phyloP scores from a whole-genome alignment of 1,284 basidiomycete species.

The Peniophora sp. region DNA sequence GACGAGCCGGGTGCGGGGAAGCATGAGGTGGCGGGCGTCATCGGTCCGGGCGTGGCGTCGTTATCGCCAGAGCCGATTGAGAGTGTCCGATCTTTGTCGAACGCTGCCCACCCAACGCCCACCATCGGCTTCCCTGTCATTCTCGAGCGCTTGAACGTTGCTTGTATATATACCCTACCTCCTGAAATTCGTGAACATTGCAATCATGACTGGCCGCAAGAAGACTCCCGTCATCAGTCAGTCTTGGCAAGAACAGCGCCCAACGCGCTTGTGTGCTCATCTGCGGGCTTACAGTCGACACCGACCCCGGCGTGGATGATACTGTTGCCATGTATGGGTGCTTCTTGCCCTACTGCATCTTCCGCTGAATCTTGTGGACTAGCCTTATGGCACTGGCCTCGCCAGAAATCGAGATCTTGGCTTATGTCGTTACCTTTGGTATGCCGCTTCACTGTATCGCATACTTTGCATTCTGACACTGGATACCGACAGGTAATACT shows the following conservation, averaged over 20 bases:
- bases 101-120: no score
- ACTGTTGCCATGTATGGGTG: constrained; percentile 55
- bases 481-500: constrained; percentile 59
- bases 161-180: no score
- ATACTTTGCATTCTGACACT: neutral
- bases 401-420: constrained; percentile 71
- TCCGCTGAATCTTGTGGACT: constrained; percentile 5
- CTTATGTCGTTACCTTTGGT: constrained; percentile 77
- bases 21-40: no score
- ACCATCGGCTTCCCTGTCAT: no score
- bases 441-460: neutral
- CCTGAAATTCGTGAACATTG: no score
- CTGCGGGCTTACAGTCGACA: constrained; percentile 46
- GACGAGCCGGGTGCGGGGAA: no score
- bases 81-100: no score
- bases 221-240: constrained; percentile 52
- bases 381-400: constrained; percentile 65
- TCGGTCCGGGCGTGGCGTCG: no score
- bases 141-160: no score
- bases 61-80: no score
- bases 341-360: constrained; percentile 19
- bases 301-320: constrained; percentile 91
- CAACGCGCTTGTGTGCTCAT: constrained; percentile 6
- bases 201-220: constrained; percentile 4
- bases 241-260: neutral